phyloP scores from a whole-genome alignment of 345 rosid genomes.

The Salix koriyanagi region DNA sequence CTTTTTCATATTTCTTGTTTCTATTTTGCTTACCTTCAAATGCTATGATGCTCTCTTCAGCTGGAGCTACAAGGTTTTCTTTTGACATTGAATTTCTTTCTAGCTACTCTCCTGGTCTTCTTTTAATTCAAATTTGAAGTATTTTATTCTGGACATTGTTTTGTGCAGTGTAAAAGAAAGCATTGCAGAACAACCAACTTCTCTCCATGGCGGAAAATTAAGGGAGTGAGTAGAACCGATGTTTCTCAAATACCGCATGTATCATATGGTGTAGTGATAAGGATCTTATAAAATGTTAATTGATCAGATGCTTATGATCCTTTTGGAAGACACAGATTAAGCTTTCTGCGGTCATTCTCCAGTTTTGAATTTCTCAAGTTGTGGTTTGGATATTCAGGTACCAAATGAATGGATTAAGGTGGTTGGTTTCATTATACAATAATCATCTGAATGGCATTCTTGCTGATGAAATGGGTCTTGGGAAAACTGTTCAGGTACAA shows the following conservation, averaged over 20 bases:
- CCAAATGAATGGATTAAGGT: slow-evolving; percentile 89
- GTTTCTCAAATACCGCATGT: background rate
- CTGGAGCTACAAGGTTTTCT: background rate
- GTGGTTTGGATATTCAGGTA: slow-evolving; percentile 47
- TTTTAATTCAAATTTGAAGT: background rate
- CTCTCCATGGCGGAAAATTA: slow-evolving; percentile 72
- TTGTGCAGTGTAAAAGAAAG: slow-evolving; percentile 77
- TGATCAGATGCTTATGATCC: background rate
- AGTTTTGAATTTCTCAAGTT: slow-evolving; percentile 13
- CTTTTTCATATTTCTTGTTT: background rate
- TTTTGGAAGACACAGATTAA: background rate
- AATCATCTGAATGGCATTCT: slow-evolving; percentile 89
- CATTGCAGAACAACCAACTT: slow-evolving; percentile 72
- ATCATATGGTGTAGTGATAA: background rate
- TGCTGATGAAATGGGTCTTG: slow-evolving; percentile 99
- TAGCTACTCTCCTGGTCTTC: background rate
- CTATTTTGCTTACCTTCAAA: background rate
- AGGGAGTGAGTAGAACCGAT: slow-evolving; percentile 66
- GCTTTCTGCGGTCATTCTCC: background rate
- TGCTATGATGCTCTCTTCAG: background rate
- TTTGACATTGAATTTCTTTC: background rate
- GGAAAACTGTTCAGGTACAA: slow-evolving; percentile 90
- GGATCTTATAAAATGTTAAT: background rate
- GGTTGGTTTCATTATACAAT: slow-evolving; percentile 86
- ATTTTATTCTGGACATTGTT: slow-evolving; percentile 2